Conservation (phyloP, 768 basidiomycete genomes). For the Boletus reticulatus region DNA sequence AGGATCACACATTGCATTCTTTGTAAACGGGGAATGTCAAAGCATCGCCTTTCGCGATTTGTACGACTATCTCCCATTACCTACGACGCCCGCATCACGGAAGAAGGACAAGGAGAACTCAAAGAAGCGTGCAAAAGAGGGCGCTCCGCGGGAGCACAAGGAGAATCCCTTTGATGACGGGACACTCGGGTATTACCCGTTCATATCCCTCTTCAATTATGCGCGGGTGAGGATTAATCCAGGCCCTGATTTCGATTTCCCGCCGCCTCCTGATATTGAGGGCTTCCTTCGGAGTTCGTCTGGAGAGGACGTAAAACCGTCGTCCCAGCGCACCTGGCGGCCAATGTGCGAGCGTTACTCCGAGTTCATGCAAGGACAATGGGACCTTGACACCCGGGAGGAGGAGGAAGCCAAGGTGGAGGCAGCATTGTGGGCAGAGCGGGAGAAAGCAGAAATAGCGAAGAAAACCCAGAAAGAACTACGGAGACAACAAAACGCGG, state of each 20-base stretch:
- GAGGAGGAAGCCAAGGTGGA: constrained; percentile 62
- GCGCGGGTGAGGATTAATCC: constrained; percentile 84
- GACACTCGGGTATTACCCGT: constrained; percentile 91
- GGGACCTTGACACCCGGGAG: constrained; percentile 70
- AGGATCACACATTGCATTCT: constrained; percentile 81
- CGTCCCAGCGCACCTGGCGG: constrained; percentile 55
- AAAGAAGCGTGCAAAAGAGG: constrained; percentile 60
- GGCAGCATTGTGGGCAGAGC: constrained; percentile 40
- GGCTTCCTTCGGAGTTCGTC: constrained; percentile 43
- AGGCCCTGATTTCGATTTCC: constrained; percentile 81
- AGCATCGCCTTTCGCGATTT: constrained; percentile 83
- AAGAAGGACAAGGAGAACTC: constrained; percentile 55
- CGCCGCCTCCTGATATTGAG: constrained; percentile 80
- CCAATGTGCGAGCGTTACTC: constrained; percentile 82
- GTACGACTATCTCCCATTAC: constrained; percentile 86
- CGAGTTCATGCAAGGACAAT: constrained; percentile 84
- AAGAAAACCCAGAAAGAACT: constrained; percentile 44
- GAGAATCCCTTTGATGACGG: constrained; percentile 94
- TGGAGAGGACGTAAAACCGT: constrained; percentile 32
- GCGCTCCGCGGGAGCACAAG: constrained; percentile 64
- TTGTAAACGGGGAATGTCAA: constrained; percentile 85
- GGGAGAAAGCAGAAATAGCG: constrained; percentile 38
- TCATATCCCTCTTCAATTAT: constrained; percentile 90
- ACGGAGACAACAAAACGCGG: constrained; percentile 51
- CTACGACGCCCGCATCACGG: constrained; percentile 54